Conservation (phyloP, 495 filamentous ascomycete genomes). For the Pseudotulostoma volvatum region DNA sequence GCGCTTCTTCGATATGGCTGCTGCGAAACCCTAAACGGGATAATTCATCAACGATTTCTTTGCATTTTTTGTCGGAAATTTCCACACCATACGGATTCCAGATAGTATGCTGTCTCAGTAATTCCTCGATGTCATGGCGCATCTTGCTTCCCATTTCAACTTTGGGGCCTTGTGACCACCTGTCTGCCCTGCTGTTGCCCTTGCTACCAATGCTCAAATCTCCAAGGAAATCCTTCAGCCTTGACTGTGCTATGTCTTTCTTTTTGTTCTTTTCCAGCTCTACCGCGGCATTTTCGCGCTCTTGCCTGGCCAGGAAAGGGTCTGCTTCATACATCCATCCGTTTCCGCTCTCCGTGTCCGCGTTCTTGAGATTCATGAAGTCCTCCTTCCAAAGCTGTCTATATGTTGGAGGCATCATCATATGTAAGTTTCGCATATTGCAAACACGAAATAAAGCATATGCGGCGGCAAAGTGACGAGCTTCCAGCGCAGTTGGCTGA, state of each 20-base stretch:
- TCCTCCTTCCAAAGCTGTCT: constrained; percentile 72
- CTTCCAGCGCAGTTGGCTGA: constrained; percentile 67
- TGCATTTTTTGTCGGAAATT: constrained; percentile 40
- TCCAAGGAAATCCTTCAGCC: constrained; percentile 38
- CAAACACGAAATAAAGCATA: constrained; percentile 81
- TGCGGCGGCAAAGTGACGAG: constrained; percentile 79
- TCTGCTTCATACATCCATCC: constrained; percentile 94
- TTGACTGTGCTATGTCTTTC: constrained; percentile 41
- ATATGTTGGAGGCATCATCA: constrained; percentile 85
- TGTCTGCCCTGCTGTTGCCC: constrained; percentile 24
- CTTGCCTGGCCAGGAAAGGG: constrained; percentile 64
- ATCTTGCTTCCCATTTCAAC: constrained; percentile 80
- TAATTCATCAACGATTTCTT: constrained; percentile 55
- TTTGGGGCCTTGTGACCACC: constrained; percentile 73
- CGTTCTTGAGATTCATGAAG: constrained; percentile 61
- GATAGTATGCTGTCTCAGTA: constrained; percentile 56
- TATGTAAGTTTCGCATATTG: constrained; percentile 86
- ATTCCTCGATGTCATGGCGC: constrained; percentile 55
- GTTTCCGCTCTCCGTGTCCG: constrained; percentile 57
- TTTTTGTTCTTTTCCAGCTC: constrained; percentile 57
- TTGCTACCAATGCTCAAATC: constrained; percentile 20
- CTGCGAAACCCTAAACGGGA: constrained; percentile 61
- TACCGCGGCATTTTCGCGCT: constrained; percentile 59
- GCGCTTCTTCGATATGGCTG: constrained; percentile 80
- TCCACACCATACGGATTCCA: constrained; percentile 71